Evolutionary conservation across 2,329 filamentous ascomycete genomes (phyloP), one percentile per base, ranked within the genome.

Genomic region (Cladobotryum protrusum): DNA sequence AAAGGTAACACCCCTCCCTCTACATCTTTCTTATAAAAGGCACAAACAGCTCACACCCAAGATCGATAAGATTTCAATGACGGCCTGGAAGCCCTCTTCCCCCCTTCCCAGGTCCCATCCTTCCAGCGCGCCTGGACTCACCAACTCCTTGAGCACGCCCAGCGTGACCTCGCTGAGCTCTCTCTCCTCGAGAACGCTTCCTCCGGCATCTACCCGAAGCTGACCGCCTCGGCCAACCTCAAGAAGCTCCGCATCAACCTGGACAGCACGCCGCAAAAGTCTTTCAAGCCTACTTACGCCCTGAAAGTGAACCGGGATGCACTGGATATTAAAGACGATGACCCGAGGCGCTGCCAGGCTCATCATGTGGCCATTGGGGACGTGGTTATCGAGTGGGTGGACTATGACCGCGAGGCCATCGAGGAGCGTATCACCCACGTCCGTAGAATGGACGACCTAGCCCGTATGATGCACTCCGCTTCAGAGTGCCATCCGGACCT

Each of bases 191-290:
- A 73, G 42, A 64, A 59, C 11, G 72, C 72, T 3, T 65, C 71
- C 6, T 65, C 61, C 3, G 71, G 67, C 34, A 60, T 66, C 35
- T 75, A 74, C 53, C 71, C 72, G 3, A 60, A 69, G 39, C 65
- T 75, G 18, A 72, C 65, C 45, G 61, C 67, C 19, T 69, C 71
- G 0, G 72, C 72, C 39, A 68, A 63, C 41, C 65, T 74, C 47
- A 75, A 75, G 58, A 66, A 71, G 44, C 65, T 75, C 18, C 66
- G 70, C 46, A 72, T 75, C 57, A 75, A 75, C 59, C 67, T 75
- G 45, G 72, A 75, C 56, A 58, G 63, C 39, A 65, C 64, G 45
- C 64, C 71, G 1, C 71, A 68, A 44, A 56, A 63, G 7, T 63
- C 64, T 5, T 73, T 74, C 58, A 66, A 65, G 52, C 70, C 71